Evolutionary conservation across 2,329 filamentous ascomycete species (phyloP).

Genomic region (Drechslerella coelobrocha): DNA sequence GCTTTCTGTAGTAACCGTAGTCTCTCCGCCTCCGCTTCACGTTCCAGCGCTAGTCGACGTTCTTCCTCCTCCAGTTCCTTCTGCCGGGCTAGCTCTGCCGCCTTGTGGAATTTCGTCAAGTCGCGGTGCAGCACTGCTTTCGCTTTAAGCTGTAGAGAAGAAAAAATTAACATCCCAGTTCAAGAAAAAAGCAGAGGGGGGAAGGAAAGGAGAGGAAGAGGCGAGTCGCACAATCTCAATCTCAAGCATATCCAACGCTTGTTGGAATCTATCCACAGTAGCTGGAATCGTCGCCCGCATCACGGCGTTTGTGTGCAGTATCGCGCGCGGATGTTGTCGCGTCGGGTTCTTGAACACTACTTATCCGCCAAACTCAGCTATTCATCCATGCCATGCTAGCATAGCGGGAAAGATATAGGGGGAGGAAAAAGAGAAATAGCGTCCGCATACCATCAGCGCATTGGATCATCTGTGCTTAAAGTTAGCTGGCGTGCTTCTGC

Average conservation of each 20-base stretch:
- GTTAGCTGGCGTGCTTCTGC: neutral
- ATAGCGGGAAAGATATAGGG: too few species aligned
- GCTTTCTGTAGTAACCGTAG: conserved; percentile 36
- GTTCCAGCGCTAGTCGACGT: conserved; percentile 42
- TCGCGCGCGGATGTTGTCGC: conserved; percentile 52
- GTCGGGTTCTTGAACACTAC: conserved; percentile 53
- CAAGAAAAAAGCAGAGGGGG: neutral
- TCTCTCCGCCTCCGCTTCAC: conserved; percentile 44
- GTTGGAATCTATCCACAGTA: conserved; percentile 54
- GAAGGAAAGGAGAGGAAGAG: neutral
- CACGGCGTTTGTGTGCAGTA: conserved; percentile 53
- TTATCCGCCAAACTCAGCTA: conserved; percentile 18
- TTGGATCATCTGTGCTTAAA: conserved; percentile 35
- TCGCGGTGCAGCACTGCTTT: conserved; percentile 53
- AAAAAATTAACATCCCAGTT: neutral
- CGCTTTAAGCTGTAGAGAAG: conserved; percentile 50
- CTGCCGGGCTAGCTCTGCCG: conserved; percentile 50
- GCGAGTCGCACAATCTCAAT: conserved; percentile 52
- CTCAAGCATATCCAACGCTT: conserved; percentile 54
- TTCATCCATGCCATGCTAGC: too few species aligned
- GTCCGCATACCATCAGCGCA: conserved; percentile 50
- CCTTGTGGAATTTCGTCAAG: conserved; percentile 50
- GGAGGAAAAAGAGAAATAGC: neutral
- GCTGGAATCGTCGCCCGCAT: conserved; percentile 51
- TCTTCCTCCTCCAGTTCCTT: conserved; percentile 49